These are phyloP conservation scores for Microthlaspi erraticum DNA, from an alignment of 345 rosid genomes.

Conservation along the genomic window DNA sequence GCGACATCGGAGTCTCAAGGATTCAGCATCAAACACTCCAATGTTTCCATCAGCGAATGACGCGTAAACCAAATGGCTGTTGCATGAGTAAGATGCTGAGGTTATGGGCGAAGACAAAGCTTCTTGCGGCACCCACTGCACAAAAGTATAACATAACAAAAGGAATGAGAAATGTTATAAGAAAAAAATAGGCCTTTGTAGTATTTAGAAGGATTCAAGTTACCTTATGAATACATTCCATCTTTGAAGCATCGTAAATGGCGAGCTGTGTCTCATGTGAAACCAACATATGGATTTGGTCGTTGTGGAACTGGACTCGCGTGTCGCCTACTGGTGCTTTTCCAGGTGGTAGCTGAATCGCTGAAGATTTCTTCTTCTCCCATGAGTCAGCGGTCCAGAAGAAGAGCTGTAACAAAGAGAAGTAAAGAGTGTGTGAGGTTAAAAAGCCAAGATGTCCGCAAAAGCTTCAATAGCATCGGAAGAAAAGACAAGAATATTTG, in stretches of 20 bases:
- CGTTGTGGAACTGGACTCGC: conserved; percentile 72
- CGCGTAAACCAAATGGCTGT: conserved; percentile 80
- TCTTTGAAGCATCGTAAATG: conserved; percentile 70
- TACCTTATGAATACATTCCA: conserved; percentile 74
- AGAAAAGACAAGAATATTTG: neutral
- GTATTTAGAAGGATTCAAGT: neutral
- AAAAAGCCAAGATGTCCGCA: neutral
- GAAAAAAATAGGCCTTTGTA: no score
- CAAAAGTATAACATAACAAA: conserved; percentile 3
- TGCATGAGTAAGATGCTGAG: conserved; percentile 79
- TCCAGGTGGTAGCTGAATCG: conserved; percentile 66
- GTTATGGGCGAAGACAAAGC: conserved; percentile 71
- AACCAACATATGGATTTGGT: conserved; percentile 66
- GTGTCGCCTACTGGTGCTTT: conserved; percentile 64
- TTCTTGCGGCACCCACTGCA: conserved; percentile 95
- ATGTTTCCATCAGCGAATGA: conserved; percentile 74
- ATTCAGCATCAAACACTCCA: conserved; percentile 86
- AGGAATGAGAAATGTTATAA: neutral
- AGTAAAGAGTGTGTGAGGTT: neutral
- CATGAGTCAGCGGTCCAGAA: conserved; percentile 77
- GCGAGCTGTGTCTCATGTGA: conserved; percentile 82
- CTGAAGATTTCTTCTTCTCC: conserved; percentile 67
- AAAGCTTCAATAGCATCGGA: neutral
- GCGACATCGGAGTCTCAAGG: conserved; percentile 76
- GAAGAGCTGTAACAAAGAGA: conserved; percentile 49